phyloP scores from a whole-genome alignment of 2,329 filamentous ascomycete species.

The Alternaria postmessia region DNA sequence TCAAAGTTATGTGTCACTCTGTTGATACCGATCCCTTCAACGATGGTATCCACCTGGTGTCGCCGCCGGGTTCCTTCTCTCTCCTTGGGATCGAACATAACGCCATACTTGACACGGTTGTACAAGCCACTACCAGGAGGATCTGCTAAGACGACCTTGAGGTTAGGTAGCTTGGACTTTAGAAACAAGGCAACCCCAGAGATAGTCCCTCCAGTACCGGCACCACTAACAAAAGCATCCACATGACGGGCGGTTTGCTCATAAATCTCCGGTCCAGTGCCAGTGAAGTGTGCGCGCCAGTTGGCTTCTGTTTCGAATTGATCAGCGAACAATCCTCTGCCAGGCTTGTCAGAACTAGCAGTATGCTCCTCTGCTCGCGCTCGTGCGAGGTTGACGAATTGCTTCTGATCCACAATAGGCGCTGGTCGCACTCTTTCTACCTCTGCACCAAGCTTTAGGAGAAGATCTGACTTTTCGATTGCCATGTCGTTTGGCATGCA shows the following conservation, averaged over 20 bases:
- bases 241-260: constrained; percentile 76
- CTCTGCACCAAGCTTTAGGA: constrained; percentile 87
- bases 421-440: constrained; percentile 91
- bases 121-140: constrained; percentile 93
- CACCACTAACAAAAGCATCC: constrained; percentile 91
- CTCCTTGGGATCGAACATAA: constrained; percentile 93
- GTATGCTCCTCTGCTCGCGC: constrained; percentile 79
- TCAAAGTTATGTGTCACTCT: constrained; percentile 94
- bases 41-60: constrained; percentile 92
- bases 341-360: constrained; percentile 62
- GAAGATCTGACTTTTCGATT: constrained; percentile 85
- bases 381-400: constrained; percentile 93
- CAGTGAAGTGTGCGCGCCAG: constrained; percentile 80
- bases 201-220: constrained; percentile 93
- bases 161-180: constrained; percentile 71
- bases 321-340: constrained; percentile 90
- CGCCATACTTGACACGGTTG: constrained; percentile 89
- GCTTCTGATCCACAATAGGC: constrained; percentile 89
- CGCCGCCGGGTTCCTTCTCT: constrained; percentile 87
- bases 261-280: constrained; percentile 90
- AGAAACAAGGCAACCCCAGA: constrained; percentile 84
- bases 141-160: constrained; percentile 85
- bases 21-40: constrained; percentile 96
- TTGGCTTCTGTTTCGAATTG: constrained; percentile 95
- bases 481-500: constrained; percentile 96